These are phyloP conservation scores for Leishmania lainsoni DNA, from an alignment of 208 protist genomes.

Conservation along the genomic window DNA sequence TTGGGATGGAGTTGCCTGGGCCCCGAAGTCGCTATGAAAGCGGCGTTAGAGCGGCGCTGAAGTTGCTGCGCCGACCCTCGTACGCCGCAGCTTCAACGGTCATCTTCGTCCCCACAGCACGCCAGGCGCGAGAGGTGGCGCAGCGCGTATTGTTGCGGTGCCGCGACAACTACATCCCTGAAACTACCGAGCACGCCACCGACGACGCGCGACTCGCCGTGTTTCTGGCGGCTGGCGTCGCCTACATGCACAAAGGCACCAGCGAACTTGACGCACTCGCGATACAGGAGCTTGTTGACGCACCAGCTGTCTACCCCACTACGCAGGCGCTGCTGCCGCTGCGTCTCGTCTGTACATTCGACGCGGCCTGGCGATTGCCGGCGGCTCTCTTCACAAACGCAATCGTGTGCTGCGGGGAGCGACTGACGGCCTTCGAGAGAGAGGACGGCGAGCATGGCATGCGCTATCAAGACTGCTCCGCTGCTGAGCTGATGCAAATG, in stretches of 20 bases:
- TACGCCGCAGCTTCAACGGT: constrained; percentile 64
- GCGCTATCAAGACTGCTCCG: constrained; percentile 52
- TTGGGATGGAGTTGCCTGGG: constrained; percentile 56
- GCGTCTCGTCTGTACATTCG: constrained; percentile 77
- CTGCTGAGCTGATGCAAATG: constrained; percentile 79
- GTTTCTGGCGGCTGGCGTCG: constrained; percentile 72
- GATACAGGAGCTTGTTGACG: constrained; percentile 59
- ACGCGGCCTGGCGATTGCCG: constrained; percentile 78
- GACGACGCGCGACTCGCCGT: constrained; percentile 57
- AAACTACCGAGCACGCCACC: constrained; percentile 21
- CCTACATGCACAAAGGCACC: constrained; percentile 74
- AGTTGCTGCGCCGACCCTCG: constrained; percentile 54
- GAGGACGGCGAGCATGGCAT: constrained; percentile 28
- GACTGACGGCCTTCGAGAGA: constrained; percentile 27
- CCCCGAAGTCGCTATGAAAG: constrained; percentile 68
- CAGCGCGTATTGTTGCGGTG: constrained; percentile 75
- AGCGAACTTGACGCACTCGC: constrained; percentile 61
- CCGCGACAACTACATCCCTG: constrained; percentile 72
- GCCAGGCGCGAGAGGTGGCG: constrained; percentile 67
- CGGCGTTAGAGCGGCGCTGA: constrained; percentile 52
- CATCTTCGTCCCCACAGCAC: constrained; percentile 70
- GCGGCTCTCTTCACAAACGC: constrained; percentile 70
- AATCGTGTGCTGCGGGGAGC: constrained; percentile 78
- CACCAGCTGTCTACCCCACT: constrained; percentile 47
- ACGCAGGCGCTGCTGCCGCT: constrained; percentile 62